Percentiles rank a stretch among this genome's conserved stretches.
Evolutionary conservation across 2,329 filamentous ascomycete species (phyloP).

Genomic region (Ascochyta fabae): DNA sequence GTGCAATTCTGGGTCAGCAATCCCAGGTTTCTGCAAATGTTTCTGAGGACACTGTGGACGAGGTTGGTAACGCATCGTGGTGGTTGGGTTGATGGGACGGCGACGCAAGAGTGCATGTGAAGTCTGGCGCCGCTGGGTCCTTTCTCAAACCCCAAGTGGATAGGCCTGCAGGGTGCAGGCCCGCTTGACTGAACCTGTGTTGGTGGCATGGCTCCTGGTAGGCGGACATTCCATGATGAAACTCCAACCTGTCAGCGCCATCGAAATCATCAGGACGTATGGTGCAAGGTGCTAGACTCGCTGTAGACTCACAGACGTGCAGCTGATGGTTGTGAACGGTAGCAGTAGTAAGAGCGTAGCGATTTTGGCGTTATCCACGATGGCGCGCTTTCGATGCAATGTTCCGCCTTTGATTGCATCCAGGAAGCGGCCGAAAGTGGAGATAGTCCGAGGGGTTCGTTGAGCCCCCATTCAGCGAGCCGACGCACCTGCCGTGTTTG

Average conservation of each 20-base stretch:
- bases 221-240: conserved; percentile 9
- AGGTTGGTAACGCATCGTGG: conserved; percentile 29
- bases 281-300: conserved; percentile 7
- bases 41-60: conserved; percentile 13
- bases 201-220: conserved; percentile 14
- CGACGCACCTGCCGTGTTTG: conserved; percentile 39
- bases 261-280: conserved; percentile 20
- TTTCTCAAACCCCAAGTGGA: conserved; percentile 28
- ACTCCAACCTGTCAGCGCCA: conserved; percentile 33
- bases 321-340: conserved; percentile 3
- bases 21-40: conserved; percentile 11
- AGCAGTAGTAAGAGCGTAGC: conserved; percentile 23
- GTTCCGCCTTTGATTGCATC: conserved; percentile 24
- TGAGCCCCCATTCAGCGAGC: conserved; percentile 25
- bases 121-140: conserved; percentile 32
- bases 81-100: conserved; percentile 24
- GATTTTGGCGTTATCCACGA: conserved; percentile 8
- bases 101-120: conserved; percentile 32
- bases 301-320: conserved; percentile 1
- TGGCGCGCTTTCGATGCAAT: conserved; percentile 19
- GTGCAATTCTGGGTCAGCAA: not conserved
- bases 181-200: conserved; percentile 32
- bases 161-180: conserved; percentile 37
- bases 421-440: conserved; percentile 32
- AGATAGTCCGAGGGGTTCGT: conserved; percentile 26